Base-by-base conservation (phyloP, 495 filamentous ascomycete species). In the Pseudoneurospora amorphoporcata region DNA sequence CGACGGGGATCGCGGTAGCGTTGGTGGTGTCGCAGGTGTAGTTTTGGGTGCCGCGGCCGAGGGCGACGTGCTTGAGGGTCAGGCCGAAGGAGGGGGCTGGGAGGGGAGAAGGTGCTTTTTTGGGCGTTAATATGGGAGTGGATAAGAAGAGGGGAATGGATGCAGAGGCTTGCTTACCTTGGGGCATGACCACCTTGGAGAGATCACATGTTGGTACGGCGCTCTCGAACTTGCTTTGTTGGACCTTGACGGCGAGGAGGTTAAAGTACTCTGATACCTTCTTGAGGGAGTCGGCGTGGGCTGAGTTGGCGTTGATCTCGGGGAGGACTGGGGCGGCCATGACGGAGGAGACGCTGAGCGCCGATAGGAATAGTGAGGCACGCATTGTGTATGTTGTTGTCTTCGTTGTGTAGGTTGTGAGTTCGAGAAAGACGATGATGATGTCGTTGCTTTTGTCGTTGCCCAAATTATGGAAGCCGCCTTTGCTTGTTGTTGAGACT, bases 21-120 rank as follows among this genome's bases (percentile, higher is more conserved):
- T 88, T 86, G 70, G 82, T 82, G 40, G 85, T 78, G 42, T 87
- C 84, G 85, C 95, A 98, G 72, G 93, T 94, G 82, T 97, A 98
- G 86, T 98, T 97, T 84, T 98, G 88, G 12, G 90, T 94, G 43
- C 95, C 95, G 41, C 92, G 90, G 76, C 95, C 95, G 69, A 98
- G 84, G 76, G 90, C 93, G 39, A 97, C 90, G 78, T 95, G 92
- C 78, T 86, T 87, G 39, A 93, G 83, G 1, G 70, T 81, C 16
- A 92, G 82, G 69, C 88, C 91, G 9, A 84, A 73, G 19, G 84
- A 81, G 16, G 88, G 87, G 45, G 86, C 71, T 8, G 90, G 88
- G 8, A 95, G 85, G 53, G 84, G 81, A 39, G 76, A 74, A 58
- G 83, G 77, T 29, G 76, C 83, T 86, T n/a, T n/a, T n/a, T 19